Base-by-base conservation (phyloP, 2,329 filamentous ascomycete species). In the Talaromyces islandicus region DNA sequence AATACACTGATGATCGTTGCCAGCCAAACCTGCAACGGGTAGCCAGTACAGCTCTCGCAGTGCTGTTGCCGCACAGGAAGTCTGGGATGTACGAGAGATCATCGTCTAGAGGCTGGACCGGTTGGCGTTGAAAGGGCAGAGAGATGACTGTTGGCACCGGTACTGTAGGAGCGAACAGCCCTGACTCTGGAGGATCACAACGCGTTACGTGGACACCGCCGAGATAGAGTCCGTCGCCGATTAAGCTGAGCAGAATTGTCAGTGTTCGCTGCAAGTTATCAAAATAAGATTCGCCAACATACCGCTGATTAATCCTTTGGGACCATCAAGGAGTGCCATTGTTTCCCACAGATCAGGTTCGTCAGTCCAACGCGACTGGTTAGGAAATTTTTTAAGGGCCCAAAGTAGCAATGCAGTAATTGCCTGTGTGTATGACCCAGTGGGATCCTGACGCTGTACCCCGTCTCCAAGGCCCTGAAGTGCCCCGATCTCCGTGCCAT, bases 21-120 rank as follows among this genome's bases (percentile, higher is more conserved):
- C 54, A 60, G 24, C 58, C 58, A 53, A 56, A 60, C 43, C 17
- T 51, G 38, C 24, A 60, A 38, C 19, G 19, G 41, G 58, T 60
- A 24, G 58, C 54, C 48, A 57, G 21, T 17, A 60, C 43, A 30
- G 27, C 46, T 21, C 54, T 54, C 17, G 54, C 58, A 19, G 17
- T 35, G 25, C 17, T 19, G 7, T 53, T 54, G 3, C 43, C 14
- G 24, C 32, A 21, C 17, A 60, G 38, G 29, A 24, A 53, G 19
- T 53, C 54, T 7, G 30, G 17, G 30, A 60, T 30, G 25, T 57
- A 57, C 25, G 24, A 21, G 21, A 56, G 54, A 41, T 53, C 46
- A 25, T 21, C 43, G 38, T 60, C 54, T 9, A 60, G 21, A 41
- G 58, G 54, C 41, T 52, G 11, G 2, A 60, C 54, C 3, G 41